Base-by-base conservation (phyloP, 345 rosid species). In the Pistacia vera region DNA sequence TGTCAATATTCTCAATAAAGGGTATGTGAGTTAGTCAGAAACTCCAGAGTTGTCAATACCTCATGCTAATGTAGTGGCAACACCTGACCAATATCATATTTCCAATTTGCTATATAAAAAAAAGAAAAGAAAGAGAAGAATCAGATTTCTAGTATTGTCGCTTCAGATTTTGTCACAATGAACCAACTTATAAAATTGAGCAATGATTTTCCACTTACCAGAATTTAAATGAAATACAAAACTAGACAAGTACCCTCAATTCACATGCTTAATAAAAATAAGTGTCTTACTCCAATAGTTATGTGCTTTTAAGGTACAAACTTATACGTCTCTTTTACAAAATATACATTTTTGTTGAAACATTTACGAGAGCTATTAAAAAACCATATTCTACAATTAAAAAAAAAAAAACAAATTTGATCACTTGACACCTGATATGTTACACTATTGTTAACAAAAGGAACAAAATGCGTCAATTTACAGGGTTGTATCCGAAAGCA, bases 21-120 rank as follows among this genome's bases (percentile, higher is more conserved):
- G 35, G 38, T 46, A 57, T 20, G 72, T 65, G 14, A 41, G 18
- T 63, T 55, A 48, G 61, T 14, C 10, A 33, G 6, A 46, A 71
- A 49, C 28, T 71, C 54, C 41, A 10, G 59, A 56, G 41, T 8
- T 58, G 16, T 28, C 9, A 5, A 63, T 12, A 65, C 35, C 6
- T 14, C 22, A 16, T 46, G 68, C 58, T 22, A 7, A 11, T 41
- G 13, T 16, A 2, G 28, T 16, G 13, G 66, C 57, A 11, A 60
- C 59, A 33, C 49, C 52, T 36, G 52, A n/a, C 2, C 57, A 72
- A 61, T 70, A 57, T 71, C 54, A 38, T 57, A 57, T 28, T 49
- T 30, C 35, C 22, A 20, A 16, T 63, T 33, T 4, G 16, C 35
- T 54, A 63, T 36, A 20, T 25, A 13, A 25, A 38, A 55, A 63